Evolutionary conservation across 116 monocot species (phyloP).

Genomic region (Papilionanthe hybrid): DNA sequence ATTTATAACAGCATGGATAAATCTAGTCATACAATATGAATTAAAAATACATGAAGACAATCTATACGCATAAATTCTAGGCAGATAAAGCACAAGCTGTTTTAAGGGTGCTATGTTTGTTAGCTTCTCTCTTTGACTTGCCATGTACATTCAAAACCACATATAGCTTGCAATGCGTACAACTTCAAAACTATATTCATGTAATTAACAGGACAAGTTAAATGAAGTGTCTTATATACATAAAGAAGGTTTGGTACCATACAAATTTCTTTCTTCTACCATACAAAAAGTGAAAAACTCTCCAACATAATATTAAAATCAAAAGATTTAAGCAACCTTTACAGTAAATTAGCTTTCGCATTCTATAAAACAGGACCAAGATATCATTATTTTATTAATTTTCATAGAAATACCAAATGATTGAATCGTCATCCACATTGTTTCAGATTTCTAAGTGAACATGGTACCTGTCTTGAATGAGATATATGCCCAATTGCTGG

Average conservation of each 20-base stretch:
- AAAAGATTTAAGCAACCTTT: neutral
- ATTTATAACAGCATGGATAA: too few species aligned
- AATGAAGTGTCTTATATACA: neutral
- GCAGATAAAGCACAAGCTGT: neutral
- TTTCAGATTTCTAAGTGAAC: neutral
- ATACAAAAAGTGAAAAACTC: neutral
- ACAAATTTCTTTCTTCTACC: neutral
- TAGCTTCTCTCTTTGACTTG: neutral
- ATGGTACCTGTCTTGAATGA: slow-evolving; percentile 47
- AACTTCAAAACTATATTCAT: neutral
- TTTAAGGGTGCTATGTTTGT: neutral
- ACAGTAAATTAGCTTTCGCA: neutral
- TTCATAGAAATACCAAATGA: neutral
- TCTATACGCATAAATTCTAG: neutral
- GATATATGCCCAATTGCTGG: slow-evolving; percentile 59
- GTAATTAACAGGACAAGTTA: too few species aligned
- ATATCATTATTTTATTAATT: neutral
- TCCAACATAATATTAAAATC: neutral
- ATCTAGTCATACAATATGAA: too few species aligned
- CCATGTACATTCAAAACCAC: neutral
- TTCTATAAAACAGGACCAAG: neutral
- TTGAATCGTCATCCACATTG: neutral
- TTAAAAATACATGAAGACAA: too few species aligned
- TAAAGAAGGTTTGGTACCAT: neutral
- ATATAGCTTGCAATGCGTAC: neutral